Evolutionary conservation across 148 eudicot species (phyloP).

Genomic region (Nepenthes gracilis): DNA sequence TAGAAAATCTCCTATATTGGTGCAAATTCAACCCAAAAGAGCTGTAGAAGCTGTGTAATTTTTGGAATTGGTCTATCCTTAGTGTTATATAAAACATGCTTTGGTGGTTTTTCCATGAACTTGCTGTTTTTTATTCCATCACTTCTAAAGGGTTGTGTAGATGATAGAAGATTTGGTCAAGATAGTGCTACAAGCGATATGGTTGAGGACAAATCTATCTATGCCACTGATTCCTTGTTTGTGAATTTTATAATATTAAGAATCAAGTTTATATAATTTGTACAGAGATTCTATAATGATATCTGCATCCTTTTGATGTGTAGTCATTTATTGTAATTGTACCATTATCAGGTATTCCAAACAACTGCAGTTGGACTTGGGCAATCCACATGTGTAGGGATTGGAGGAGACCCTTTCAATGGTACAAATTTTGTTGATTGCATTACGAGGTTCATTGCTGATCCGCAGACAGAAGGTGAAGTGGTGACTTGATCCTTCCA

Average conservation of each 20-base stretch:
- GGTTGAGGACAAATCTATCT: too few species aligned
- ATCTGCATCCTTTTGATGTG: not conserved
- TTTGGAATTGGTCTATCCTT: too few species aligned
- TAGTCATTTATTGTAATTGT: too few species aligned
- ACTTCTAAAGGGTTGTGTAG: too few species aligned
- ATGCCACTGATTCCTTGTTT: not conserved
- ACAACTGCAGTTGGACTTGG: slow-evolving; percentile 97
- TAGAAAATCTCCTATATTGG: too few species aligned
- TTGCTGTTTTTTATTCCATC: too few species aligned
- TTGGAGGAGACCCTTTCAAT: slow-evolving; percentile 99
- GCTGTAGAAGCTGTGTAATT: too few species aligned
- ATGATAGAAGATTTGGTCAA: not conserved
- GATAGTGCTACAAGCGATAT: not conserved
- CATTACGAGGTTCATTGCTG: slow-evolving; percentile 79
- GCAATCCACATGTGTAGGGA: slow-evolving; percentile 96
- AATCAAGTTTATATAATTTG: too few species aligned
- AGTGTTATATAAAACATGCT: too few species aligned
- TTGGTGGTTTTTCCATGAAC: too few species aligned
- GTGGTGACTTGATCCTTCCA: not conserved
- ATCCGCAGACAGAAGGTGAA: slow-evolving; percentile 96
- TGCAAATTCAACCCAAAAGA: too few species aligned
- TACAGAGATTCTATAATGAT: not conserved
- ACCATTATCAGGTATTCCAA: slow-evolving; percentile 69
- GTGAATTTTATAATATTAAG: too few species aligned
- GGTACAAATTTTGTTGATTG: slow-evolving; percentile 99